Percentiles rank a stretch among this genome's conserved stretches.
These are phyloP conservation scores for Cladosporium velox DNA, from an alignment of 2,329 filamentous ascomycete species.

Conservation along the genomic window DNA sequence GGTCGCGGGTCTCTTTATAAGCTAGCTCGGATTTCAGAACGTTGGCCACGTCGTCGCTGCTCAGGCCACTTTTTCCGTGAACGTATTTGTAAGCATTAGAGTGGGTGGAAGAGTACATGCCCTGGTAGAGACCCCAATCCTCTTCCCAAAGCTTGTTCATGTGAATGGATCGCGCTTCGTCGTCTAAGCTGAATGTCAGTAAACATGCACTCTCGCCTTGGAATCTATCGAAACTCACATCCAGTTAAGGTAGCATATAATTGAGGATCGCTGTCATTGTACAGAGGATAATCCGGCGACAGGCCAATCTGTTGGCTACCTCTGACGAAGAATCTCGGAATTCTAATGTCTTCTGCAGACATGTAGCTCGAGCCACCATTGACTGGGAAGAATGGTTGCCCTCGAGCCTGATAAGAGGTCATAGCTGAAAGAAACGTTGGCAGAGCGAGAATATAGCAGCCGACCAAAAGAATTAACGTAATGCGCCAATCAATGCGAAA, in stretches of 20 bases:
- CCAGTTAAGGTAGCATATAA: neutral
- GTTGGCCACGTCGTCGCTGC: too few species aligned
- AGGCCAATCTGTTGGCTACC: neutral
- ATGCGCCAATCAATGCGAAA: neutral
- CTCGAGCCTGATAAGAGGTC: constrained; percentile 1
- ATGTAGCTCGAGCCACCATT: neutral
- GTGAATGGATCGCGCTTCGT: too few species aligned
- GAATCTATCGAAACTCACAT: neutral
- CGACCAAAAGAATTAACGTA: neutral
- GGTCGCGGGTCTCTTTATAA: neutral
- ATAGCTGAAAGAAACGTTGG: constrained; percentile 3
- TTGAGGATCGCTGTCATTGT: neutral
- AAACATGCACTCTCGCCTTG: neutral
- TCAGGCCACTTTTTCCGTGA: too few species aligned
- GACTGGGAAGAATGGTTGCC: neutral
- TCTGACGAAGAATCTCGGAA: neutral
- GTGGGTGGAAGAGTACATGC: neutral
- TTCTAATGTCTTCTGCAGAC: neutral
- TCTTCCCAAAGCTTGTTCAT: neutral
- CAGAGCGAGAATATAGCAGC: neutral
- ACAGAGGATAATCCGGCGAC: neutral
- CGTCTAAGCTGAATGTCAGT: neutral
- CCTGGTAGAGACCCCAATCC: neutral
- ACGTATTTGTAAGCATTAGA: neutral
- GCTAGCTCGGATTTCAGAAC: neutral